A percentile compares a stretch with the other conserved stretches of the same genome.
These are phyloP conservation scores for Candida corydali DNA, from an alignment of 805 yeast genomes.

Conservation along the genomic window DNA sequence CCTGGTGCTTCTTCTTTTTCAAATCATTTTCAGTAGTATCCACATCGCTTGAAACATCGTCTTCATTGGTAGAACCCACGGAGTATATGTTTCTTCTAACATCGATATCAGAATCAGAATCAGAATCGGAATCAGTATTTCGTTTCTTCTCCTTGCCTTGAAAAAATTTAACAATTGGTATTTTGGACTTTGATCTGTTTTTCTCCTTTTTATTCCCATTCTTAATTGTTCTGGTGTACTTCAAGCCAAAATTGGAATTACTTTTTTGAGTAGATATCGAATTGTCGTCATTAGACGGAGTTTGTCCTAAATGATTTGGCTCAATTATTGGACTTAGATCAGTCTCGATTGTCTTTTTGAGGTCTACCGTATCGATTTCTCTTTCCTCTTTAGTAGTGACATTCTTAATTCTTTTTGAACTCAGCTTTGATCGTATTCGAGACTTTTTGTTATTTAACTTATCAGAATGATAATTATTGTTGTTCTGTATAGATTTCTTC, in stretches of 20 bases:
- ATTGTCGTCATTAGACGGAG: background rate
- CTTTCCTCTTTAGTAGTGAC: background rate
- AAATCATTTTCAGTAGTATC: slow-evolving; percentile 13
- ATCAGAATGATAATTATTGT: background rate
- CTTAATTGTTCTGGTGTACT: slow-evolving; percentile 2
- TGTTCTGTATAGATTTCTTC: slow-evolving; percentile 12
- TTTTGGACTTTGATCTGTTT: slow-evolving; percentile 8
- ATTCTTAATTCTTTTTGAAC: background rate
- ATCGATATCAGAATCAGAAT: slow-evolving; percentile 6
- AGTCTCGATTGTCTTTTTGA: background rate
- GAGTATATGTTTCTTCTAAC: background rate
- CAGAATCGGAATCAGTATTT: slow-evolving; percentile 3
- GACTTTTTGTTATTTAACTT: background rate
- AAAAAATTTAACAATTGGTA: slow-evolving; percentile 12
- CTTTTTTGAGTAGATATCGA: background rate
- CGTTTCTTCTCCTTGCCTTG: slow-evolving; percentile 7
- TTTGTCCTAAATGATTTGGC: background rate
- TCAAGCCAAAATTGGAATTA: background rate
- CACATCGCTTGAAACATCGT: slow-evolving; percentile 14
- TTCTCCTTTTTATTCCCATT: slow-evolving; percentile 1
- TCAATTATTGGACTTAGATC: slow-evolving; percentile 4
- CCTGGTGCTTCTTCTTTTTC: background rate
- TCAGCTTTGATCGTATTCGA: background rate
- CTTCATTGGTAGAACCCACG: slow-evolving; percentile 9
- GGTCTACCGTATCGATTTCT: background rate